Conservation (phyloP, 371 early-diverging fungal genomes). For the Apophysomyces variabilis region DNA sequence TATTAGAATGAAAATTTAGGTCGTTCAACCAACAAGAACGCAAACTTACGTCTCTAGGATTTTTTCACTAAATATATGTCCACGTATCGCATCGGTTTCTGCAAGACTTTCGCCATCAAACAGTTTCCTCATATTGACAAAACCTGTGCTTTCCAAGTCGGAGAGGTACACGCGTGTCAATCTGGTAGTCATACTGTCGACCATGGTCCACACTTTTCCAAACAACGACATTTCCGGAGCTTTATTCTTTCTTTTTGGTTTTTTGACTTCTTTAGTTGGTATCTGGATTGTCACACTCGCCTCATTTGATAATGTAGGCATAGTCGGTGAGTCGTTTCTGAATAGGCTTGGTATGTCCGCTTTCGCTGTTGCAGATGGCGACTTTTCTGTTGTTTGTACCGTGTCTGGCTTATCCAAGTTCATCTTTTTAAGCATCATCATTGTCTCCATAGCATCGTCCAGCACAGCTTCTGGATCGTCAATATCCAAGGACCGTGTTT, state of each 20-base stretch:
- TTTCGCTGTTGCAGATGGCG: background rate
- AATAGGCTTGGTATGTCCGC: background rate
- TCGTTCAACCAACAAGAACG: background rate
- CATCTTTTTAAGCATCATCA: constrained; percentile 54
- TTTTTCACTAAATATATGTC: constrained; percentile 55
- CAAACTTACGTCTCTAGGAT: constrained; percentile 52
- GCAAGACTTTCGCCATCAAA: constrained; percentile 26
- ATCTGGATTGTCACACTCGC: constrained; percentile 15
- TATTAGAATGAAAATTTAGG: background rate
- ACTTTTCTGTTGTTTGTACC: background rate
- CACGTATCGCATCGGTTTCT: constrained; percentile 36
- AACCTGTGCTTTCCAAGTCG: constrained; percentile 21
- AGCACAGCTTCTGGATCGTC: constrained; percentile 26
- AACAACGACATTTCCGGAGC: constrained; percentile 52
- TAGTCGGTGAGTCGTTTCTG: background rate
- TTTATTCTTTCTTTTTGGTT: constrained; percentile 36
- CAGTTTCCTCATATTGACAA: constrained; percentile 8
- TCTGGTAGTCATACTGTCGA: constrained; percentile 51
- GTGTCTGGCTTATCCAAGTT: constrained; percentile 35
- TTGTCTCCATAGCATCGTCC: constrained; percentile 51
- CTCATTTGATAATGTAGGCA: background rate
- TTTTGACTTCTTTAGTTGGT: constrained; percentile 13
- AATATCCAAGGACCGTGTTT: constrained; percentile 4
- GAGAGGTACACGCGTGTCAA: constrained; percentile 43
- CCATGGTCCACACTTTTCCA: constrained; percentile 59